Conservation (phyloP, 2,329 filamentous ascomycete genomes). For the Polytolypa hystricis region DNA sequence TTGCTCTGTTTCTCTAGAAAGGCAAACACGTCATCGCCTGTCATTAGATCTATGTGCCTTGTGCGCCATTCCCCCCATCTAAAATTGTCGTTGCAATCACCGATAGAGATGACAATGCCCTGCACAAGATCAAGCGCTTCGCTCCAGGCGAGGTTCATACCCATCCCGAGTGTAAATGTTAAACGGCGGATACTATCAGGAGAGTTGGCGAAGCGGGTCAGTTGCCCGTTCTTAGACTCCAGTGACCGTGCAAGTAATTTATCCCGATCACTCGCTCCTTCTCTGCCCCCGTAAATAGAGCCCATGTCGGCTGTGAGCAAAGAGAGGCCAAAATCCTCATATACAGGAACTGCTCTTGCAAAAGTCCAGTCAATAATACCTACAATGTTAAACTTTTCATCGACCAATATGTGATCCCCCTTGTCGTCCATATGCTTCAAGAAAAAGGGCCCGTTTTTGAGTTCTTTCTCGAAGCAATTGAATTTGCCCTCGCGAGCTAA, state of each 20-base stretch:
- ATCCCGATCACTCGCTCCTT: neutral
- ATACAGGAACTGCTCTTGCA: conserved; percentile 21
- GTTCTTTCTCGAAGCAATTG: neutral
- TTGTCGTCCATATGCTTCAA: conserved; percentile 40
- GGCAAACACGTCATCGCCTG: too few relatives aligned
- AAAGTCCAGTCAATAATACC: conserved; percentile 42
- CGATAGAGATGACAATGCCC: too few relatives aligned
- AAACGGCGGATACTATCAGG: neutral
- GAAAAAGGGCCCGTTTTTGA: conserved; percentile 31
- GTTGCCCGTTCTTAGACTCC: neutral
- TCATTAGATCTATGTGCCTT: too few relatives aligned
- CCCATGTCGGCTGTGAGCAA: neutral
- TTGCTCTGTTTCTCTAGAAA: too few relatives aligned
- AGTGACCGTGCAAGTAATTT: neutral
- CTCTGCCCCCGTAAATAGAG: neutral
- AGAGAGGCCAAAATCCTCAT: neutral
- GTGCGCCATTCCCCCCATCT: too few relatives aligned
- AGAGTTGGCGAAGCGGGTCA: neutral
- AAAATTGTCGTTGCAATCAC: too few relatives aligned
- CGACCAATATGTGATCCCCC: conserved; percentile 38
- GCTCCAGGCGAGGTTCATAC: neutral
- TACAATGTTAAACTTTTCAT: conserved; percentile 37
- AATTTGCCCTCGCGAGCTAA: too few relatives aligned
- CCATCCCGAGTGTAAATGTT: neutral
- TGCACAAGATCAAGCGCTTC: too few relatives aligned